A percentile compares a stretch with the other conserved stretches of the same genome.
phyloP scores from a whole-genome alignment of 2,329 filamentous ascomycete species.

The Cordyceps fumosorosea region DNA sequence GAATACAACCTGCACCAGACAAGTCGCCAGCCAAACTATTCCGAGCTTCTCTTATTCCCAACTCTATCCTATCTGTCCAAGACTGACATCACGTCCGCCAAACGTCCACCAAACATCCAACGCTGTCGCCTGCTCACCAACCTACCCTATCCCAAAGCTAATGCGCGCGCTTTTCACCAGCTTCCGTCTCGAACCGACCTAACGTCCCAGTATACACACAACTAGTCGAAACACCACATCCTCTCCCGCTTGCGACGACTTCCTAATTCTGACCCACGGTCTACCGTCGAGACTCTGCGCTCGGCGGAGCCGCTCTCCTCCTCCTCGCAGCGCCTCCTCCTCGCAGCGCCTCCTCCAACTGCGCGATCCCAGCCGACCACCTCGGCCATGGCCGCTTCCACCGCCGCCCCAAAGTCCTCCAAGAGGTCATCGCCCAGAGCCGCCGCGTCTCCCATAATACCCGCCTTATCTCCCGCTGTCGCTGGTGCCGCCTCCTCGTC shows the following conservation, averaged over 20 bases:
- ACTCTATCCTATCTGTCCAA: background rate
- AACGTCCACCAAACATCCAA: background rate
- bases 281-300: conserved; percentile 12
- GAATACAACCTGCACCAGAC: background rate
- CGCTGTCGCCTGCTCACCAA: background rate
- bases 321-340: background rate
- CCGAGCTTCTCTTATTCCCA: background rate
- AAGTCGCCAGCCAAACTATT: background rate
- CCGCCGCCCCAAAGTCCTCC: background rate
- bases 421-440: conserved; percentile 6
- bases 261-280: background rate
- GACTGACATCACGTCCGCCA: background rate
- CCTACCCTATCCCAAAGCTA: background rate
- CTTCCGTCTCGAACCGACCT: background rate
- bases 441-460: background rate
- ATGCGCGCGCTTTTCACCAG: background rate
- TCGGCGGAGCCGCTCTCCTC: conserved; percentile 9
- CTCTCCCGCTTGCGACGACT: background rate
- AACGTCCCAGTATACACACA: background rate
- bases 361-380: background rate
- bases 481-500: background rate
- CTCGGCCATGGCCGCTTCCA: background rate
- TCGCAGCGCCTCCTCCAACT: background rate
- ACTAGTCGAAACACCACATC: background rate
- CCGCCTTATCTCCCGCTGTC: background rate